Evolutionary conservation across 2,329 filamentous ascomycete genomes (phyloP).

Genomic region (Periconia sp.): DNA sequence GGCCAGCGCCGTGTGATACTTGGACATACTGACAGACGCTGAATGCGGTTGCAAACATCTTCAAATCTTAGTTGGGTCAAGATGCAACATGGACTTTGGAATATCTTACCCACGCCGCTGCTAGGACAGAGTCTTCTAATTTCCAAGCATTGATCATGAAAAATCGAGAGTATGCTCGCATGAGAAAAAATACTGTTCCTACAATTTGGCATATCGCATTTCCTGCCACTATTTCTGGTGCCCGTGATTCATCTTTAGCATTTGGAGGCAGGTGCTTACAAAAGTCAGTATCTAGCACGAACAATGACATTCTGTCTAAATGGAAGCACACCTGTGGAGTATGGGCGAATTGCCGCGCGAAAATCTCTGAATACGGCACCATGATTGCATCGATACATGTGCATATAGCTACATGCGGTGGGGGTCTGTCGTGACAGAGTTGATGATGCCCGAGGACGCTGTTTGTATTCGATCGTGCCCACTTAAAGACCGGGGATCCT

Average conservation of each 20-base stretch:
- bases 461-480: too few species aligned
- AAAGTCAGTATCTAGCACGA: too few species aligned
- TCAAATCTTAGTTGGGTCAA: too few species aligned
- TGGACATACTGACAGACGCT: constrained; percentile 29
- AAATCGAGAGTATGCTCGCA: constrained; percentile 25
- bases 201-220: constrained; percentile 21
- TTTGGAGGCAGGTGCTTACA: not conserved
- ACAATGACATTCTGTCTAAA: too few species aligned
- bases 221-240: constrained; percentile 21
- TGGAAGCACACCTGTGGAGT: too few species aligned
- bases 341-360: too few species aligned
- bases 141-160: constrained; percentile 22
- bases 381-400: not conserved
- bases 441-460: not conserved
- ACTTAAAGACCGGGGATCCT: too few species aligned
- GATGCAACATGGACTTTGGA: not conserved
- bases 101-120: constrained; percentile 23
- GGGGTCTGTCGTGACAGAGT: not conserved
- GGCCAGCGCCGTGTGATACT: constrained; percentile 21
- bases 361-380: not conserved
- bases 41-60: constrained; percentile 24
- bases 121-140: constrained; percentile 23
- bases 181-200: constrained; percentile 22
- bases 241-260: constrained; percentile 17
- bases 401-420: too few species aligned